Evolutionary conservation across 1,139 yeast genomes (phyloP).

Genomic region (Sugiyamaella paludigena): DNA sequence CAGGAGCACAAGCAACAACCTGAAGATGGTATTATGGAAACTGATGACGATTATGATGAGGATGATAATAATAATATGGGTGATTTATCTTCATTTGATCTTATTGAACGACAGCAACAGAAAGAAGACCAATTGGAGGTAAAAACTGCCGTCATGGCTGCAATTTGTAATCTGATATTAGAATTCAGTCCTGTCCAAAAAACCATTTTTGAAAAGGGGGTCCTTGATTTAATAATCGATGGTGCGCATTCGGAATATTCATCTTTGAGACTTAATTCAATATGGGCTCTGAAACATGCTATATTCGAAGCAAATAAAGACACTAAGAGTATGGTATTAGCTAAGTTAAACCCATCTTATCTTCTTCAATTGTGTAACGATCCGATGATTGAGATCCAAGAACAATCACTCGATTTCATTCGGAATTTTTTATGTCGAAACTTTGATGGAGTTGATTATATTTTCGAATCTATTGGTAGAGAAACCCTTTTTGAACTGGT

Average conservation of each 20-base stretch:
- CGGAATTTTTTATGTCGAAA: slow-evolving; percentile 74
- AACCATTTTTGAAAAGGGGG: slow-evolving; percentile 54
- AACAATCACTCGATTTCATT: slow-evolving; percentile 67
- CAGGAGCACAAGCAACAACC: slow-evolving; percentile 9
- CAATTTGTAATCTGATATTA: slow-evolving; percentile 70
- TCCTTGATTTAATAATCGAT: slow-evolving; percentile 49
- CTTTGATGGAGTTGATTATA: slow-evolving; percentile 46
- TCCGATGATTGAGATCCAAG: slow-evolving; percentile 54
- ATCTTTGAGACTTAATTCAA: slow-evolving; percentile 47
- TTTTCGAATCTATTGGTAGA: slow-evolving; percentile 41
- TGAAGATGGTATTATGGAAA: slow-evolving; percentile 28
- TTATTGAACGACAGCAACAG: slow-evolving; percentile 21
- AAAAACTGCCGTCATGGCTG: slow-evolving; percentile 61
- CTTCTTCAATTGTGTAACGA: slow-evolving; percentile 53
- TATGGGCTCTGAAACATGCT: slow-evolving; percentile 58
- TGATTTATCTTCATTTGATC: slow-evolving; percentile 6
- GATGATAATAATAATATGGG: slow-evolving; percentile 14
- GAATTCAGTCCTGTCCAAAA: slow-evolving; percentile 76
- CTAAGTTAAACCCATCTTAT: slow-evolving; percentile 49
- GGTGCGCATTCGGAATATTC: slow-evolving; percentile 34
- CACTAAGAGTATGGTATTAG: slow-evolving; percentile 34
- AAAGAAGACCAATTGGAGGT: slow-evolving; percentile 44
- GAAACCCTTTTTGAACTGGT: slow-evolving; percentile 32
- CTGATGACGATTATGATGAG: slow-evolving; percentile 24
- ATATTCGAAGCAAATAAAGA: slow-evolving; percentile 45